Base-by-base conservation (phyloP, 2,329 filamentous ascomycete species). In the Cercospora beticola region DNA sequence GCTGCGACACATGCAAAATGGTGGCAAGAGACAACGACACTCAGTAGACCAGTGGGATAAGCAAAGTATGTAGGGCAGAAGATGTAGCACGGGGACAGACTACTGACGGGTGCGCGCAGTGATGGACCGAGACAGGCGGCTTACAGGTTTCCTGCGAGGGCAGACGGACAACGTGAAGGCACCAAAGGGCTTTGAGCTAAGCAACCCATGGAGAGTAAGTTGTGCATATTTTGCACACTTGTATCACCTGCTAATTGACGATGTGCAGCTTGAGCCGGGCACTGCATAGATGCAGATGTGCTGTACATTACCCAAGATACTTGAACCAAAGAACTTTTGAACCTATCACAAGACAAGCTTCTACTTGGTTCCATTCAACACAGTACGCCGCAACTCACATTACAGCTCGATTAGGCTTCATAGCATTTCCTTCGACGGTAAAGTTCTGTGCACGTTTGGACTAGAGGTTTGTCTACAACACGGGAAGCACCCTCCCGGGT, bases 191-290 rank as follows among this genome's bases (percentile, higher is more conserved):
- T 90, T 90, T 80, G 88, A 89, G 79, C 78, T 89, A 76, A 90
- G 86, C 85, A 89, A 89, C 80, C 86, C 86, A 71, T 90, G 88
- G 88, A 88, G 86, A 84, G 88, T 89, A 84, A 68, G 84, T 77
- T 10, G 9, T n/a, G 49, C n/a, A 33, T 49, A 5, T 5, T n/a
- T 18, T 4, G 8, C 21, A 54, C 12, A 26, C 16, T 61, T 30
- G 14, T 16, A 12, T 9, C 5, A 14, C 62, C 12, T 56, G 40
- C 68, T 71, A 14, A 69, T 36, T 21, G 18, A 43, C 14, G 7
- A 57, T 31, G 7, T 26, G 10, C 36, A 70, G 66, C 56, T 70
- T 59, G 61, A 71, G 62, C 54, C 65, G 31, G 59, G 70, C 59
- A 68, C 62, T 52, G 33, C 61, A 56, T 69, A 59, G 56, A 23